A percentile compares a stretch with the other conserved stretches of the same genome.
Conservation (phyloP, 1,284 basidiomycete species). For the Garcileccinum viscosum region DNA sequence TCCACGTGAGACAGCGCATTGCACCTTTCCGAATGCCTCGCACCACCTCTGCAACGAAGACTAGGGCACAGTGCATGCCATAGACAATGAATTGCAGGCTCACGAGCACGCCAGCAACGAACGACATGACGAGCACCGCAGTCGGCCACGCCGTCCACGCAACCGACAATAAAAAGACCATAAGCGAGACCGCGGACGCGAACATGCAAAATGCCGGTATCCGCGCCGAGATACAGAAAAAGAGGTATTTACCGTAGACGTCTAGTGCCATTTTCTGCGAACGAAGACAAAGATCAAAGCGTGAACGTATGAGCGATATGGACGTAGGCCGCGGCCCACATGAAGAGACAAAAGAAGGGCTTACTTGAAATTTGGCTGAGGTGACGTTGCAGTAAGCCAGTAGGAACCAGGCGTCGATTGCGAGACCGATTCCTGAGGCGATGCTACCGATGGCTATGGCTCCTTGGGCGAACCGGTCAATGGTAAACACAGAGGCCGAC, state of each 20-base stretch:
- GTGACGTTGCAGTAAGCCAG: constrained; percentile 61
- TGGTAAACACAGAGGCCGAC: constrained; percentile 52
- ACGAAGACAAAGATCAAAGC: neutral
- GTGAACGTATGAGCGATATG: neutral
- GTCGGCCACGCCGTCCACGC: constrained; percentile 67
- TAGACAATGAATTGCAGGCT: constrained; percentile 71
- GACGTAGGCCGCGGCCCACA: neutral
- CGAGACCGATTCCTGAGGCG: constrained; percentile 65
- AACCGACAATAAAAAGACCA: constrained; percentile 62
- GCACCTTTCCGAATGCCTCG: constrained; percentile 21
- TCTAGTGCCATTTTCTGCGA: constrained; percentile 57
- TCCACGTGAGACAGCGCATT: constrained; percentile 19
- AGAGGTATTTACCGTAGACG: constrained; percentile 63
- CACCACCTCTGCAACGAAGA: constrained; percentile 14
- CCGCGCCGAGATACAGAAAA: constrained; percentile 69
- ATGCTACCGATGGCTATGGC: constrained; percentile 62
- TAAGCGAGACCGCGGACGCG: constrained; percentile 56
- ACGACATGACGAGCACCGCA: constrained; percentile 63
- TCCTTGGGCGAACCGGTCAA: constrained; percentile 50
- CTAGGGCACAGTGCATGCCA: constrained; percentile 46
- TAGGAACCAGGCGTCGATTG: constrained; percentile 66
- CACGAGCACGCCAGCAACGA: constrained; percentile 60
- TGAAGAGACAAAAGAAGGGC: constrained; percentile 16
- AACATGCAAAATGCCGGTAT: constrained; percentile 66
- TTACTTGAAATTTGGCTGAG: constrained; percentile 57